Percentiles rank a stretch among this genome's conserved stretches.
Evolutionary conservation across 495 filamentous ascomycete genomes (phyloP).

Genomic region (Opeltia flavorubescens): DNA sequence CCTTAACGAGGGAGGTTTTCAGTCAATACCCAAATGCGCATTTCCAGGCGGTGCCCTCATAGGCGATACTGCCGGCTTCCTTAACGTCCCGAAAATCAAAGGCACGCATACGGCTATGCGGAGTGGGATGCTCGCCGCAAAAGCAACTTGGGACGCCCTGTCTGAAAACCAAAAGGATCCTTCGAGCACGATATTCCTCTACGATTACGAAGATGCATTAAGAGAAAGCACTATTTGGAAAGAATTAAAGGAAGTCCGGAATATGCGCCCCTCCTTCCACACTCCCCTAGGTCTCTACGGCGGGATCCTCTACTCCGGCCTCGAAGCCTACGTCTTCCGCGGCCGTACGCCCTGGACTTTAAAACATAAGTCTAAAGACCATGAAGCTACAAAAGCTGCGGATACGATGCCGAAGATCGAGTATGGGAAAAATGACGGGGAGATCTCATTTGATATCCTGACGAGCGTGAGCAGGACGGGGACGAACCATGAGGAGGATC

Average conservation of each 20-base stretch:
- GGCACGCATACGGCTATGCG: slow-evolving; percentile 97
- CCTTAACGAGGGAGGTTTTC: slow-evolving; percentile 90
- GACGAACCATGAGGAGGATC: slow-evolving; percentile 98
- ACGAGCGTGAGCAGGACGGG: slow-evolving; percentile 88
- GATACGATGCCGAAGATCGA: slow-evolving; percentile 57
- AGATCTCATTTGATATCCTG: slow-evolving; percentile 89
- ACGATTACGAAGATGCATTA: slow-evolving; percentile 86
- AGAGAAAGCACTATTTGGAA: slow-evolving; percentile 81
- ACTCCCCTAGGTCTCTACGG: slow-evolving; percentile 70
- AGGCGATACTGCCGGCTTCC: slow-evolving; percentile 88
- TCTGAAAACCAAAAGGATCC: slow-evolving; percentile 28
- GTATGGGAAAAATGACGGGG: slow-evolving; percentile 90
- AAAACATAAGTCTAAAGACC: slow-evolving; percentile 59
- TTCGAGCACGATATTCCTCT: slow-evolving; percentile 71
- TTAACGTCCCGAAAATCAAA: slow-evolving; percentile 98
- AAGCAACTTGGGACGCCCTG: slow-evolving; percentile 71
- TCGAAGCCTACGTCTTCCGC: slow-evolving; percentile 79
- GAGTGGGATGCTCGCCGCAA: slow-evolving; percentile 90
- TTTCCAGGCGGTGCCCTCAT: slow-evolving; percentile 95
- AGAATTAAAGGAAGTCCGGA: slow-evolving; percentile 88
- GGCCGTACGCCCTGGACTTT: slow-evolving; percentile 87
- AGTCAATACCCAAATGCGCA: slow-evolving; percentile 90
- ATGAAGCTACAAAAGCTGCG: slow-evolving; percentile 66
- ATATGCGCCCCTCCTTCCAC: slow-evolving; percentile 94
- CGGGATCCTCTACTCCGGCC: slow-evolving; percentile 81